Evolutionary conservation across 306 rosid species (phyloP), one percentile per base, ranked within the genome.

Genomic region (Fagus sylvatica): DNA sequence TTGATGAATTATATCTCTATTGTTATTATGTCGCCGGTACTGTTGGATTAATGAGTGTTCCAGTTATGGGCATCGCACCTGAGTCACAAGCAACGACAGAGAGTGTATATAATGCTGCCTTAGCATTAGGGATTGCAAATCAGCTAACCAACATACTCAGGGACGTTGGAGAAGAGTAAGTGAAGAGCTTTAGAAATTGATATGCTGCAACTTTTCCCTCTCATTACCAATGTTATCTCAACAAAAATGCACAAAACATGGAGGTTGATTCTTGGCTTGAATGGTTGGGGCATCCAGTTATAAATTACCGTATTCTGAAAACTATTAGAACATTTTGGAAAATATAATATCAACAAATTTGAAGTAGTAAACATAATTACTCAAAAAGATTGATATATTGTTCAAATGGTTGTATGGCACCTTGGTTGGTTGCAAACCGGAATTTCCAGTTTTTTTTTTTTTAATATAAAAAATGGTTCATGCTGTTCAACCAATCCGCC

Each of bases 121-220:
- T 88, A 83, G 89, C 83, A 70, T 81, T 88, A 2, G 91, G 91
- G 69, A 88, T 88, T 59, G 89, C 91, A 76, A 83, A 88, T 83
- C 91, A 88, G 59, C 83, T 88, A 16, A 88, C 91, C 51, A 88
- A 88, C 86, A 85, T 85, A 70, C 89, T 88, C 56, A 83, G 91
- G 75, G 91, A 88, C 76, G 91, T 85, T 34, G 91, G 91, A 83
- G 91, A 88, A 43, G 91, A 85, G 91, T 88, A 83, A 85, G 88
- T 83, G 60, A 11, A 56, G 30, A 41, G 43, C 34, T 73, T 6
- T 60, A 5, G 13, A 68, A 72, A 49, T 80, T 33, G 11, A 65
- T 65, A 71, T 67, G 12, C 41, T 61, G 39, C 53, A 53, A 16
- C 53, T 19, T 42, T 82, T 22, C 48, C 40, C 46, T 87, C 82